Evolutionary conservation across 495 filamentous ascomycete genomes (phyloP), one percentile per base, ranked within the genome.

Genomic region (Podospora tetraspora): DNA sequence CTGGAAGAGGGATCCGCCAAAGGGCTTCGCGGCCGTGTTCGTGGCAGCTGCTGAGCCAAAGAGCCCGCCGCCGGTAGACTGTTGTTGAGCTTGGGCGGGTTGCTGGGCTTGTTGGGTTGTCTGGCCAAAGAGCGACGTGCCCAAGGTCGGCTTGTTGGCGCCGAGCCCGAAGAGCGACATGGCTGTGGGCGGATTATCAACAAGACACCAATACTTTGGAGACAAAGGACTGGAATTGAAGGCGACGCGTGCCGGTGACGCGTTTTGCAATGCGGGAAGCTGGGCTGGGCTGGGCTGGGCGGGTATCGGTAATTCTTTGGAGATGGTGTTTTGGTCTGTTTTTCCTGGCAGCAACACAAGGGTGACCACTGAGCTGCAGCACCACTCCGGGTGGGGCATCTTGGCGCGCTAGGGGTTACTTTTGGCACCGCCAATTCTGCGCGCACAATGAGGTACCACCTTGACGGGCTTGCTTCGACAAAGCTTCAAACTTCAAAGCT

Each of bases 31-130:
- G 52, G 72, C 67, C 21, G 70, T 62, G n/a, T 68, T 66, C 24
- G 70, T 69, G 19, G 73, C 63, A 13, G 69, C 62, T 24, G 57
- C 24, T n/a, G n/a, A n/a, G 29, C 72, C 71, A 57, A 73, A 74
- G 16, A 74, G 62, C 52, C 73, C 66, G 23, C 67, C 65, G 58
- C 63, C 34, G 57, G 63, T 34, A 32, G 66, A n/a, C 59, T 25
- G 16, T 29, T 57, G 62, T 30, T 52, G 22, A 21, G 32, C 43
- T 64, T 63, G 34, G n/a, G 23, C 30, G 16, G 66, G 61, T 57
- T 70, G 66, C 24, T 59, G 58, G 52, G 43, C 32, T 32, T 69
- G 67, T 52, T 64, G 68, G 37, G 34, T 23, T 12, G 57, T 16
- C 12, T 62, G 57, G 23, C 69, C 66, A 27, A 71, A 71, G 27